Evolutionary conservation across 805 yeast genomes (phyloP).

Genomic region (Saccharomycopsis amapae): DNA sequence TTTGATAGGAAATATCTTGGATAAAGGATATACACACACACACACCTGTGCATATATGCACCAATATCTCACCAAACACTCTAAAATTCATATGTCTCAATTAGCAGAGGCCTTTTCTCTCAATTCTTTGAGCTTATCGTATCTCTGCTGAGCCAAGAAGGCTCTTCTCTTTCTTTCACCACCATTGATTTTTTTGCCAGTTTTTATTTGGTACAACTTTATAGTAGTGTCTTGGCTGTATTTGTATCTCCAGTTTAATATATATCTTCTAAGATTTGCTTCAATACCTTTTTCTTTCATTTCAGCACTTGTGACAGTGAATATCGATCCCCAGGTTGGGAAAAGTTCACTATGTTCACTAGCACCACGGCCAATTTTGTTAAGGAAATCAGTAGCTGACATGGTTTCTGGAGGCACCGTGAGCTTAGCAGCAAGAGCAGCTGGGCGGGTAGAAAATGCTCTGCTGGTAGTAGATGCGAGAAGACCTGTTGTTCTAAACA

Average conservation of each 20-base stretch:
- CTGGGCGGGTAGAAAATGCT: constrained; percentile 7
- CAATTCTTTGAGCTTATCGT: constrained; percentile 41
- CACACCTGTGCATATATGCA: too few relatives aligned
- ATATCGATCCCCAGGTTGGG: constrained; percentile 67
- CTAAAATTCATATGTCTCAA: background rate
- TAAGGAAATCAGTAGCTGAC: constrained; percentile 66
- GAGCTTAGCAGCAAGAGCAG: constrained; percentile 4
- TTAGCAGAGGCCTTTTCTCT: constrained; percentile 25
- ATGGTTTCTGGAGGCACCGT: constrained; percentile 43
- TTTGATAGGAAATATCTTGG: too few relatives aligned
- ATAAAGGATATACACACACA: too few relatives aligned
- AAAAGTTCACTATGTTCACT: constrained; percentile 61
- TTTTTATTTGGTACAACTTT: constrained; percentile 47
- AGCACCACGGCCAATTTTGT: constrained; percentile 71
- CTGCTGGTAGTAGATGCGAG: too few relatives aligned
- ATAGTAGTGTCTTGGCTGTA: constrained; percentile 30
- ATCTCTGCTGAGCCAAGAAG: constrained; percentile 51
- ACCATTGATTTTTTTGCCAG: constrained; percentile 72
- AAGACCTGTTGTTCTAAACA: constrained; percentile 4
- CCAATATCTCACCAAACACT: background rate
- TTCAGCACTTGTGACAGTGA: constrained; percentile 43
- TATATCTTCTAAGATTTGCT: constrained; percentile 60
- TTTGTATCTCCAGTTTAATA: constrained; percentile 65
- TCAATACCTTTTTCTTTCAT: constrained; percentile 78
- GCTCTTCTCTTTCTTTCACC: constrained; percentile 80